A percentile compares a stretch with the other conserved stretches of the same genome.
These are phyloP conservation scores for Neurospora sp. DNA, from an alignment of 495 filamentous ascomycete species.

Conservation along the genomic window DNA sequence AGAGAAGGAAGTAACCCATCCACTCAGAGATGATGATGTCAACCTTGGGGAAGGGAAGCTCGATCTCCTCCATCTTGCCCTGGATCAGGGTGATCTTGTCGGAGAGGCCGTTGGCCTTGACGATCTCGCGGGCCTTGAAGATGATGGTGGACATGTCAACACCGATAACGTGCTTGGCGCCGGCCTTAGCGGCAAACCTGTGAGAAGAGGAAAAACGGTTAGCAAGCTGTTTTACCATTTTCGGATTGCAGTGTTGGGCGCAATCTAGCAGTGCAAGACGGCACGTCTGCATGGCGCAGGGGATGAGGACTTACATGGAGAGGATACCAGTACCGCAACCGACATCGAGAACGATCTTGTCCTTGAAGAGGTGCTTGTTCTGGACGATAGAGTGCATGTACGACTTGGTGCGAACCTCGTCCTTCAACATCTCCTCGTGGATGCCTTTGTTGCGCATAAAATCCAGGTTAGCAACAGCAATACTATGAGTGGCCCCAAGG, in stretches of 20 bases:
- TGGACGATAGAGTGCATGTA: constrained; percentile 96
- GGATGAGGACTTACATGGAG: constrained; percentile 52
- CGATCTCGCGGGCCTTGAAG: constrained; percentile 74
- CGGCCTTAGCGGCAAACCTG: constrained; percentile 80
- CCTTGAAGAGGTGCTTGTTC: constrained; percentile 83
- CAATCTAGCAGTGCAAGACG: not conserved
- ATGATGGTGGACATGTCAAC: constrained; percentile 94
- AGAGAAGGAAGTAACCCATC: constrained; percentile 94
- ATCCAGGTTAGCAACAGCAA: constrained; percentile 22
- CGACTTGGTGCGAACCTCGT: constrained; percentile 89
- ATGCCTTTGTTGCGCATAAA: constrained; percentile 52
- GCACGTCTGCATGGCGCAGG: not conserved
- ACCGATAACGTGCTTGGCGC: constrained; percentile 80
- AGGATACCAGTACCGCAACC: constrained; percentile 90
- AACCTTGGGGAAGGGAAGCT: constrained; percentile 67
- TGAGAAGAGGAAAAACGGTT: not conserved
- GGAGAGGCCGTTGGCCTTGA: constrained; percentile 68
- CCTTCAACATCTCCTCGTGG: constrained; percentile 98
- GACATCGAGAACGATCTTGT: constrained; percentile 85
- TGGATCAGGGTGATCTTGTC: constrained; percentile 72
- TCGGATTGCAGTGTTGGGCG: not conserved
- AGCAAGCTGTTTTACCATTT: constrained; percentile 1
- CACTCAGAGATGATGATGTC: constrained; percentile 96
- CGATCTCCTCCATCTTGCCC: constrained; percentile 88
- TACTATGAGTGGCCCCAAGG: not conserved